A percentile compares a stretch with the other conserved stretches of the same genome.
Conservation (phyloP, 768 basidiomycete species). For the Russula virescens region DNA sequence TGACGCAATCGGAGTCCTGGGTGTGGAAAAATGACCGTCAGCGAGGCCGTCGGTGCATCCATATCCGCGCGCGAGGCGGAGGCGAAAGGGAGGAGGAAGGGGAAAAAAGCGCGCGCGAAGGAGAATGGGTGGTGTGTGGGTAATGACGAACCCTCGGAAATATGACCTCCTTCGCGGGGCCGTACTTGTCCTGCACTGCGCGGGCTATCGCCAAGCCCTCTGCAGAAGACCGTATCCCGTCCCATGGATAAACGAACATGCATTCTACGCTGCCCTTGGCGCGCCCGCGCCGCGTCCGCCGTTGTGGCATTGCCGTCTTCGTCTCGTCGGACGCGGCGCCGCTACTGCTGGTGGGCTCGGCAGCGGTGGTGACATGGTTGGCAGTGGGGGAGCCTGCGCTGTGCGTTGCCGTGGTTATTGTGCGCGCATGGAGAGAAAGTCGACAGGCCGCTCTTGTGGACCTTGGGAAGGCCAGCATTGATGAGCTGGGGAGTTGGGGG, state of each 20-base stretch:
- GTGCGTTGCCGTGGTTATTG: constrained; percentile 1
- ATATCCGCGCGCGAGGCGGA: too few species aligned
- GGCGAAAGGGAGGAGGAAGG: too few species aligned
- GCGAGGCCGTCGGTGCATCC: background rate
- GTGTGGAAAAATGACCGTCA: background rate
- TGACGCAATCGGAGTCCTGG: background rate
- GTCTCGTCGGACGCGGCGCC: background rate
- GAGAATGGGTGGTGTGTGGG: too few species aligned
- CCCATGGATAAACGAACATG: constrained; percentile 11
- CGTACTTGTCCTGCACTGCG: constrained; percentile 20
- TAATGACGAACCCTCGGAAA: constrained; percentile 19
- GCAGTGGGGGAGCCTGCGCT: background rate
- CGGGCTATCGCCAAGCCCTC: constrained; percentile 18
- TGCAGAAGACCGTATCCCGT: constrained; percentile 7
- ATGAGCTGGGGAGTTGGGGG: background rate
- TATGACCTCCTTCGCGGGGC: constrained; percentile 12
- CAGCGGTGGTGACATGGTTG: too few species aligned
- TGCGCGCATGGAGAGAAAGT: background rate
- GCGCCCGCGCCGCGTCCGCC: background rate
- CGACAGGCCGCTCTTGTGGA: background rate
- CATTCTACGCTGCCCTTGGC: background rate
- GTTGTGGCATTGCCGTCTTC: background rate
- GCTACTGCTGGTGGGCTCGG: background rate
- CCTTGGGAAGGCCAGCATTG: constrained; percentile 10
- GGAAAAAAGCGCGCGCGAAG: too few species aligned